A percentile compares a stretch with the other conserved stretches of the same genome.
Evolutionary conservation across 78 protist genomes (phyloP).

Genomic region (Pigoraptor vietnamica): DNA sequence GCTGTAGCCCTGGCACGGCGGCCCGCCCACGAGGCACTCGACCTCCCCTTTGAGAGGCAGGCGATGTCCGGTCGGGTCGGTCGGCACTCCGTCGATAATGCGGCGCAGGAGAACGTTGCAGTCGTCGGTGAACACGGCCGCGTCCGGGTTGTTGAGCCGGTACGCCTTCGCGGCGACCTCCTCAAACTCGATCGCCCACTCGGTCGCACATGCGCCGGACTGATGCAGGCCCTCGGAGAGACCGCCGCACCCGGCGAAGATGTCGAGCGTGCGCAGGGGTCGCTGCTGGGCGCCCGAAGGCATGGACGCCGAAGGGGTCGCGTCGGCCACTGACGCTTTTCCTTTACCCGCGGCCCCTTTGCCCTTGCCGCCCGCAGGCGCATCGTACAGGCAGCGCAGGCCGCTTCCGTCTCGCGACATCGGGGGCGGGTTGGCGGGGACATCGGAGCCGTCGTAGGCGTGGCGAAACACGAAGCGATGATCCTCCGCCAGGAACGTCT

Average conservation of each 20-base stretch:
- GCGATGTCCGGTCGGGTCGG: background rate
- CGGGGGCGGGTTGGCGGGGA: background rate
- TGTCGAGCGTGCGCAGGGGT: background rate
- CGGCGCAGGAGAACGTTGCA: background rate
- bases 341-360: background rate
- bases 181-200: background rate
- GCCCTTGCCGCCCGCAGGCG: background rate
- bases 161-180: background rate
- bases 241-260: background rate
- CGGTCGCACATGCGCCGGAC: background rate
- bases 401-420: background rate
- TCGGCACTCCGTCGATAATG: background rate
- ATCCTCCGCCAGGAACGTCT: background rate
- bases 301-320: background rate
- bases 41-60: background rate
- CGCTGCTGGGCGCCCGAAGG: background rate
- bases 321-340: background rate
- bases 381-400: background rate
- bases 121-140: background rate
- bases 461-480: background rate
- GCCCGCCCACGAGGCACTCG: background rate
- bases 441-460: background rate
- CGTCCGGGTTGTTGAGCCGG: background rate
- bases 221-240: background rate
- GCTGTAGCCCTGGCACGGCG: background rate